phyloP scores from a whole-genome alignment of 805 yeast species.

The Pichia heedii region DNA sequence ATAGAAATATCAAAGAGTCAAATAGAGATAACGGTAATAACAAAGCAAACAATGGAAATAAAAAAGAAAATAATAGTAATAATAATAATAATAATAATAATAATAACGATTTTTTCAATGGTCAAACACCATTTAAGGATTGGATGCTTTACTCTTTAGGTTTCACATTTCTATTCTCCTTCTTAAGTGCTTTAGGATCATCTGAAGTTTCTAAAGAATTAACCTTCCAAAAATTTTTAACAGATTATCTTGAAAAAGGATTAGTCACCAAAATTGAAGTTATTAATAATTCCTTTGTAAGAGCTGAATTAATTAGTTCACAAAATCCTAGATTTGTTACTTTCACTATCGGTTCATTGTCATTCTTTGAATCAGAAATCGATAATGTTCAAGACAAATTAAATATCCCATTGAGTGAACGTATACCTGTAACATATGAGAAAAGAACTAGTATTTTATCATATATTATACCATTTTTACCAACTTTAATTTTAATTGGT shows the following conservation, averaged over 20 bases:
- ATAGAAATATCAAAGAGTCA: conserved; percentile 6
- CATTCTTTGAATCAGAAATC: conserved; percentile 73
- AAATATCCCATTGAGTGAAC: conserved; percentile 48
- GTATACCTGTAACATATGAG: conserved; percentile 75
- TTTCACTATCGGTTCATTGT: conserved; percentile 85
- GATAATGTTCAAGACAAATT: conserved; percentile 67
- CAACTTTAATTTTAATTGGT: conserved; percentile 83
- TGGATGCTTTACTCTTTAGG: conserved; percentile 23
- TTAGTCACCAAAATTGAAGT: conserved; percentile 67
- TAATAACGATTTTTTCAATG: conserved; percentile 10
- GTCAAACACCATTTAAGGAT: conserved; percentile 15
- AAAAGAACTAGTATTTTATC: conserved; percentile 61
- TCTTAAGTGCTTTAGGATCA: conserved; percentile 7
- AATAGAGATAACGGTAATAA: background rate
- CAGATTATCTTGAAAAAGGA: conserved; percentile 65
- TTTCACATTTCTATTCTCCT: conserved; percentile 15
- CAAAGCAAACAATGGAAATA: background rate
- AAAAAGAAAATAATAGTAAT: background rate
- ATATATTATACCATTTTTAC: conserved; percentile 64
- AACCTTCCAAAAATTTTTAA: conserved; percentile 87
- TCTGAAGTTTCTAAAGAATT: conserved; percentile 32
- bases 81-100: conserved; percentile 7
- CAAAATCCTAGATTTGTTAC: conserved; percentile 26
- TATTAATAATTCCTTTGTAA: conserved; percentile 67
- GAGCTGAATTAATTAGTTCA: conserved; percentile 39